Evolutionary conservation across 108 stramenopile genomes (phyloP), one percentile per base, ranked within the genome.

Genomic region (Cylindrotheca closterium): DNA sequence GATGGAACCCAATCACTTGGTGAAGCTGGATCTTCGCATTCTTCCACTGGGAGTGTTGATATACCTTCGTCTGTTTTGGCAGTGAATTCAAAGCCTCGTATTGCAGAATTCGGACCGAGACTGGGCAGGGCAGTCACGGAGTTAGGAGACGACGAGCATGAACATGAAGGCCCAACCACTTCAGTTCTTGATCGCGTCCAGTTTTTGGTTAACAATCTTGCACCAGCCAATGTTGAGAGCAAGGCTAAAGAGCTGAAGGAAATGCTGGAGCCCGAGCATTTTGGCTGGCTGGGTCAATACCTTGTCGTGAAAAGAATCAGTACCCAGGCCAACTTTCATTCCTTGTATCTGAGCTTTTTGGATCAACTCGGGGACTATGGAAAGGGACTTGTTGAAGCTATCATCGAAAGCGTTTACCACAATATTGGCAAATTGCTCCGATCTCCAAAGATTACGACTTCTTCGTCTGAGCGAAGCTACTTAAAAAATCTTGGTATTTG

Each of bases 401-500:
- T 98, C 52, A 74, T 97, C 18, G 68, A 81, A 4, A 95, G 93
- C 68, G 96, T 95, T 29, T 94, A 96, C 63, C 78, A 89, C 18
- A 96, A 97, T 56, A 94, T 98, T 45, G 92, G 96, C 4, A 94
- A 90, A 65, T 78, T 96, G 15, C 79, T 99, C 56, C 82, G 92
- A 1, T 96, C 95, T 29, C 81, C 87, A 28, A 96, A 96, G 67
- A 99, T 99, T 42, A 96, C 95, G 3, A 97, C 96, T 19, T 96
- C 93, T 8, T 97, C 96, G 1, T 84, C 87, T 25, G 97, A 99
- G 68, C 87, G 99, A 24, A 95, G 93, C 58, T 73, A 98, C 55
- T 79, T 99, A 68, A 98, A 98, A 79, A 98, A 98, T 73, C 86
- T 99, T 22, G 99, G 99, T 24, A 93, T 91, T 37, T 99, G 97